These are phyloP conservation scores for Lecanicillium sp. DNA, from an alignment of 2,329 filamentous ascomycete genomes.

Conservation along the genomic window DNA sequence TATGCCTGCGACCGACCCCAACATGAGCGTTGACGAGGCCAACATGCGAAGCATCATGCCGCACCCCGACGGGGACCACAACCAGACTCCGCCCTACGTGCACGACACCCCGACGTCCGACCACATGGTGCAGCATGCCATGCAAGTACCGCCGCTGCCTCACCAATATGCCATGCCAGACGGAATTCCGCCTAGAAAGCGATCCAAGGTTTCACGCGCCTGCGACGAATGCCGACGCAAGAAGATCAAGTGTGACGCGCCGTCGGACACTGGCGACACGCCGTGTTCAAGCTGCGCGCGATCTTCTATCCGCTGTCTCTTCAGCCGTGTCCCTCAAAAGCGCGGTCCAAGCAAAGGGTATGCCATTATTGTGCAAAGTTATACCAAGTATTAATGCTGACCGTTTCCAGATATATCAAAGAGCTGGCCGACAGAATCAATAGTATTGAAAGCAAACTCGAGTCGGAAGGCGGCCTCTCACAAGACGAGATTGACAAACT, in stretches of 20 bases:
- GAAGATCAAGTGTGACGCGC: constrained; percentile 83
- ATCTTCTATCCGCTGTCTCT: constrained; percentile 69
- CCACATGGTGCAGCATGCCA: constrained; percentile 26
- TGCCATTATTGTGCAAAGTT: constrained; percentile 10
- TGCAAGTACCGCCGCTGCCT: constrained; percentile 29
- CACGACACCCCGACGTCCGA: constrained; percentile 29
- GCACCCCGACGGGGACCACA: constrained; percentile 31
- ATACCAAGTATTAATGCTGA: neutral
- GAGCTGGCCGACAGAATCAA: constrained; percentile 81
- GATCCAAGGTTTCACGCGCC: constrained; percentile 79
- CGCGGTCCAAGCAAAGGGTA: constrained; percentile 84
- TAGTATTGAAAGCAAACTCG: constrained; percentile 72
- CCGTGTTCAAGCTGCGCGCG: constrained; percentile 78
- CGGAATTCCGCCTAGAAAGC: constrained; percentile 61
- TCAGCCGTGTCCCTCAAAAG: constrained; percentile 83
- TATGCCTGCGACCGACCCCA: constrained; percentile 39
- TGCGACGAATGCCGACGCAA: constrained; percentile 86
- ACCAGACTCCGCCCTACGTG: constrained; percentile 27
- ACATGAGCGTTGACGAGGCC: constrained; percentile 34
- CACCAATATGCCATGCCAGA: constrained; percentile 40
- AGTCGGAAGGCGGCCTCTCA: constrained; percentile 36
- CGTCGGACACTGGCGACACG: constrained; percentile 62
- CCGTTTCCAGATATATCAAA: constrained; percentile 66
- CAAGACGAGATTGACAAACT: constrained; percentile 39
- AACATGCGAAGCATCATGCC: constrained; percentile 35